Base-by-base conservation (phyloP, 495 filamentous ascomycete genomes). In the Coniosporium apollinis region DNA sequence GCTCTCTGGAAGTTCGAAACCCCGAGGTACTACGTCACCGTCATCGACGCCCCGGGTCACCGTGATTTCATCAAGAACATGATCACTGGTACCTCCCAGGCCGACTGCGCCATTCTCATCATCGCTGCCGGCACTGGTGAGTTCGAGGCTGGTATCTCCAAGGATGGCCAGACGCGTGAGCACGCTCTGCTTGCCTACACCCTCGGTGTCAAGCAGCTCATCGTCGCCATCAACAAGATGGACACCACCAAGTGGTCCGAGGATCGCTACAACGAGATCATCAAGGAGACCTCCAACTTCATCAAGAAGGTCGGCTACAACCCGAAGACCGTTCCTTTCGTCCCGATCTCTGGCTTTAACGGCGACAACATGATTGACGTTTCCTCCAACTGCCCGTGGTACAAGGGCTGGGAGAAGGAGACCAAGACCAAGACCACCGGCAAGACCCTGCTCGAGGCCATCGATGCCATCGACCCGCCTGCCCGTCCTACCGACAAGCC, bases 21-120 rank as follows among this genome's bases (percentile, higher is more conserved):
- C 55, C 70, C 78, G 55, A 89, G 79, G 73, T 97, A 93, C 75
- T 86, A 91, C 68, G 86, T 94, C 67, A 94, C 86, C 54, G 87
- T 94, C 76, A 94, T 94, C 63, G 85, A 97, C 63, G 89, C 89
- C 67, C 89, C 89, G 55, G 89, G 89, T 67, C 89, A 97, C 69
- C 89, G 89, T 83, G 89, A 97, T 61, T 97, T 97, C 72, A 97
- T 97, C 82, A 97, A 97, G 89, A 94, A 94, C 81, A 97, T 97
- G 89, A 97, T 96, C 72, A 96, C 89, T 70, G 89, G 89, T 81
- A 96, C 89, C 55, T 96, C 89, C 60, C 89, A 94, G 74, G 91
- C 91, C 56, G 89, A 97, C 59, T 96, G 86, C 68, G 89, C 91
- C 55, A 82, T 97, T 65, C 87, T 97, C 74, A 96, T 97, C 70